Evolutionary conservation across 2,329 filamentous ascomycete genomes (phyloP), one percentile per base, ranked within the genome.

Genomic region (Metarhizium brunneum): DNA sequence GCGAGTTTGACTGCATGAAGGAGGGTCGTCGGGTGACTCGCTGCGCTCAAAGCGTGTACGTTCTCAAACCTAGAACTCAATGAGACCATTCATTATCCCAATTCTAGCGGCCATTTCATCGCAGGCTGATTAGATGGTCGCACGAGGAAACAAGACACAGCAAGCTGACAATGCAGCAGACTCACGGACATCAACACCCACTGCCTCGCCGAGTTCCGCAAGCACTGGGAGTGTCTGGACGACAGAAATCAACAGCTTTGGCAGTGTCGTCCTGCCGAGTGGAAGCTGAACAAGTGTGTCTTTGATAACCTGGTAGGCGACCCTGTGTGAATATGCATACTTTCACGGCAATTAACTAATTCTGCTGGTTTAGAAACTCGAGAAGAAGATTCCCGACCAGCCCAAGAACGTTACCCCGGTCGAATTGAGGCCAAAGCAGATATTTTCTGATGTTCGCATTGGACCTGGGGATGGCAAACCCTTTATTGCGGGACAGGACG

Each of bases 181-280:
- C 82, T 99, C 71, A 87, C 92, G 67, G 94, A 99, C 71, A 86
- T 99, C 77, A 97, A 96, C 80, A 92, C 90, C 73, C 84, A 90
- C 78, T 99, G 94, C 75, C 78, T 99, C 56, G 81, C 86, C 60
- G 83, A 96, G 74, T 99, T 99, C 81, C 86, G 90, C 65, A 82
- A 83, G 68, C 94, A 99, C 77, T 99, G 92, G 91, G 81, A 90
- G 67, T 99, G 94, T 69, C 81, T 99, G 57, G 94, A 99, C 69
- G 87, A 95, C 77, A 92, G 95, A 78, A 99, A 99, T 79, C 94
- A 99, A 69, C 90, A 96, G 75, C 78, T 97, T 58, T 99, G 90
- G 88, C 90, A 97, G 69, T 99, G 94, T 78, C 84, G 94, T 65
- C 85, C 85, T 67, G 79, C 82, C 61, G 94, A 99, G 79, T 86